Base-by-base conservation (phyloP, 768 basidiomycete genomes). In the Pleurotus tuoliensis region DNA sequence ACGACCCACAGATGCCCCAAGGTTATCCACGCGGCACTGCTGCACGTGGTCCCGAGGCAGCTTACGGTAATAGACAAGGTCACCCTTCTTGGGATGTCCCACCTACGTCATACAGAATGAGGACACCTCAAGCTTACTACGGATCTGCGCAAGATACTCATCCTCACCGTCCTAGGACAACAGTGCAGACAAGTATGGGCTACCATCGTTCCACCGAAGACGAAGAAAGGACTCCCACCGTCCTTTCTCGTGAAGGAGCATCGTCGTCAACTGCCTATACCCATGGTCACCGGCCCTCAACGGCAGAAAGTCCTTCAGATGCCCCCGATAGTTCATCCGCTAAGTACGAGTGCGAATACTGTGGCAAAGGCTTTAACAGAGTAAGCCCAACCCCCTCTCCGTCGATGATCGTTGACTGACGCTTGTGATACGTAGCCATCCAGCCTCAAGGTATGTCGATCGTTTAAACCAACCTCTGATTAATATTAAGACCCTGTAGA, bases 291-390 rank as follows among this genome's bases (percentile, higher is more conserved):
- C 51, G 27, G 16, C 37, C 51, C 13, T 41, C 51, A 4, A 52
- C 51, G 37, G 38, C 8, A 24, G 51, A 52, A 37, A 30, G 18
- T 20, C 9, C 20, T 34, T 27, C 48, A 34, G 48, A 50, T n/a
- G 37, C 59, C n/a, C 67, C 65, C 45, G 59, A 64, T 54, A 45
- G 61, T 47, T 55, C 75, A 46, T 71, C 58, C 15, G 63, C 77
- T 55, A 88, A 86, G 69, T 91, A 92, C 64, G 88, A 90, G 62
- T 92, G 90, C 64, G 71, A 68, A 30, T 90, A 87, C 69, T 92
- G 90, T 67, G 84, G 86, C 25, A 92, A 92, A 67, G 83, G 84
- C 16, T 92, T 92, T 71, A 91, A 82, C 64, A 80, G 90, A 39
- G 51, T 52, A 22, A 39, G 51, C 27, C 22, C 15, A 15, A n/a